Evolutionary conservation across 306 rosid species (phyloP), one percentile per base, ranked within the genome.

Genomic region (Dicorynia guianensis): DNA sequence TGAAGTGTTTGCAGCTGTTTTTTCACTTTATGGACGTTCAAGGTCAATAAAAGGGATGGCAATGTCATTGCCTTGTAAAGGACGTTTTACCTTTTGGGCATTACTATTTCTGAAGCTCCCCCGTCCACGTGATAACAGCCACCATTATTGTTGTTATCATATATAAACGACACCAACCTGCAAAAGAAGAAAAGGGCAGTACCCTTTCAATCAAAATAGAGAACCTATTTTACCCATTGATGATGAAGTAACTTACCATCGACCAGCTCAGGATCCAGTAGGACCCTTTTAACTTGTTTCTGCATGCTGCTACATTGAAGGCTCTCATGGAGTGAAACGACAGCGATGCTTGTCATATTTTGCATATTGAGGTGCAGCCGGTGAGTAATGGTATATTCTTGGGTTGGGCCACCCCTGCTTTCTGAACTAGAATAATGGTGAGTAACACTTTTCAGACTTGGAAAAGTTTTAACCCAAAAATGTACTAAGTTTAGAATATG

Each of bases 11-110:
- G 30, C 30, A 25, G 30, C 2, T 25, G 1, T 2, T 25, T 25
- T 25, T 25, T 25, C 30, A 25, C 30, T 25, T 25, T 25, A 25
- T 25, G 2, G 2, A 25, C 30, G 2, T 25, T 25, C 1, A 25
- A 25, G 30, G 30, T 25, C 30, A 25, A 25, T 25, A 17, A 48
- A 76, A 81, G 58, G 13, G 36, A 20, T 4, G 30, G 30, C 30
- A 25, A 25, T 25, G 17, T 34, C 72, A 63, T 70, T 25, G 30
- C 30, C 2, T 1, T 25, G 55, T 7, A 82, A 77, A 82, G 76
- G 63, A 64, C 11, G 44, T 48, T 74, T 13, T 11, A 76, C 83
- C 75, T 82, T 78, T 68, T 54, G 61, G 67, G 42, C 71, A 54
- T 11, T 56, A 3, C 30, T 25, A 25, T 57, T 63, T 69, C 9